phyloP scores from a whole-genome alignment of 345 rosid genomes.

The Linum usitatissimum region DNA sequence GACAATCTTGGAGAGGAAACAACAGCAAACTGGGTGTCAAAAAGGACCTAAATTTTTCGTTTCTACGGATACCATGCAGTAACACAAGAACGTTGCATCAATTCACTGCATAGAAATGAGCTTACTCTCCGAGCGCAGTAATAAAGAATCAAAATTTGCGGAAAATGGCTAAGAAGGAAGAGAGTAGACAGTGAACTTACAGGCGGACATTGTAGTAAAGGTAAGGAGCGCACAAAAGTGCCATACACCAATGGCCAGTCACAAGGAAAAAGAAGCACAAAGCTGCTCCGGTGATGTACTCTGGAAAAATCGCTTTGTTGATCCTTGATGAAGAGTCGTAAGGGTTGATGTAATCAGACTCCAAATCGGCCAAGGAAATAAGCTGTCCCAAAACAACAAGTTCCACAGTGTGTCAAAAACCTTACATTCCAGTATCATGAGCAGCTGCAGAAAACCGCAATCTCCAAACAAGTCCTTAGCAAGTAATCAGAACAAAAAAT shows the following conservation, averaged over 20 bases:
- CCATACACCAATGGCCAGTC: slow-evolving; percentile 36
- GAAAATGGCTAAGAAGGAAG: not conserved
- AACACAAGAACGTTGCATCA: no score
- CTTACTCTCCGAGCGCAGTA: no score
- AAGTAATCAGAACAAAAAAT: not conserved
- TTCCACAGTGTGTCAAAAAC: not conserved
- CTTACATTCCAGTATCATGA: not conserved
- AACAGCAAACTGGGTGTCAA: no score
- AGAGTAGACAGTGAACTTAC: slow-evolving; percentile 17
- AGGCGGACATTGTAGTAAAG: slow-evolving; percentile 27
- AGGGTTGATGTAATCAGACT: slow-evolving; percentile 34
- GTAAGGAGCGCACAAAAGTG: slow-evolving; percentile 26
- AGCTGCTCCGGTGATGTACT: slow-evolving; percentile 26
- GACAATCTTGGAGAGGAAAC: no score
- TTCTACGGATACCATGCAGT: no score
- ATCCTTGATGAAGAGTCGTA: slow-evolving; percentile 30
- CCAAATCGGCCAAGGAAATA: slow-evolving; percentile 34
- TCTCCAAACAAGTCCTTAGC: not conserved
- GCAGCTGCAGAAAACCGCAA: not conserved
- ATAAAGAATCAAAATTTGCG: no score
- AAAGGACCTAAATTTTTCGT: no score
- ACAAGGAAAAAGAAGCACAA: slow-evolving; percentile 26
- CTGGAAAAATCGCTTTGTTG: slow-evolving; percentile 30
- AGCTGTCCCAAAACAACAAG: slow-evolving; percentile 19
- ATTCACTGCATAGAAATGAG: no score